Evolutionary conservation across 2,329 filamentous ascomycete genomes (phyloP), one percentile per base, ranked within the genome.

Genomic region (Alternaria longipes): DNA sequence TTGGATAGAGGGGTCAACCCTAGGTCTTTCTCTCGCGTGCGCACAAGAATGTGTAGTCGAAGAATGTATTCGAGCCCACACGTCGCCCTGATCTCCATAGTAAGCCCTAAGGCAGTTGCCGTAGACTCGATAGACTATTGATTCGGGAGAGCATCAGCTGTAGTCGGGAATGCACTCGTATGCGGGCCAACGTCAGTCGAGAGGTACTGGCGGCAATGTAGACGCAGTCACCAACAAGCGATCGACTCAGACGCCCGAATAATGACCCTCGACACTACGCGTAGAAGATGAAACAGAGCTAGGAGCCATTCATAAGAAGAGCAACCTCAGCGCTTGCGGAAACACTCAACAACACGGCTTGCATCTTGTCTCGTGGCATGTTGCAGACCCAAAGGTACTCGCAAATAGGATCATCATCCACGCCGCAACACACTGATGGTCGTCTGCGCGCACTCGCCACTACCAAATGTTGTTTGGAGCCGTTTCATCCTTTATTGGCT

Each of bases 291-390:
- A 76, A 75, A 75, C 73, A 65, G 56, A 60, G 61, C 62, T 62
- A 54, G 54, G 68, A 60, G 60, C 67, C 65, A 68, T 60, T 68
- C 63, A 71, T 69, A 69, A 69, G 63, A 65, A 56, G 59, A 55
- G 50, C 56, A 64, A 55, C 63, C 66, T 50, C 72, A 74, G 74
- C 74, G 75, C 72, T 73, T 77, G 73, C 54, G 64, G 59, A 56
- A 53, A 55, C 56, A 24, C 58, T 56, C 54, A 52, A 52, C 60
- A 36, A 42, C 41, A 56, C 60, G 40, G 54, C 51, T 49, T 59
- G 56, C 54, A 45, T 63, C 62, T 64, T 40, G 50, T 66, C 56
- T 65, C 47, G 60, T 63, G 60, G 56, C 45, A 51, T 28, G 38
- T 24, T 34, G 38, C 47, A 16, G 14, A 26, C 46, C 30, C 24